These are phyloP conservation scores for Ulvella scutata DNA, from an alignment of 139 green algal species.

Conservation along the genomic window DNA sequence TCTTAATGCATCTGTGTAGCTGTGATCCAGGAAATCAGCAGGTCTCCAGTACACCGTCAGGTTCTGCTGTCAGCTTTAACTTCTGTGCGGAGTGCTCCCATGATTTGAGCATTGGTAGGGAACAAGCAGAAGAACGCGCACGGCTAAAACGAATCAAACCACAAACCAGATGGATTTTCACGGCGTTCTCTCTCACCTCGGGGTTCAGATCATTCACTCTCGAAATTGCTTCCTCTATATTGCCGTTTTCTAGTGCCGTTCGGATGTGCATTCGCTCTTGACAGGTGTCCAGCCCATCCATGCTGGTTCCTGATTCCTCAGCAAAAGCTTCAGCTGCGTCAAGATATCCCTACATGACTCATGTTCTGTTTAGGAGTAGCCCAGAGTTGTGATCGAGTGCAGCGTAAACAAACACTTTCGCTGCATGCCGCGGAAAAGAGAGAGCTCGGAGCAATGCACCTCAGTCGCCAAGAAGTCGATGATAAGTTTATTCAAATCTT, in stretches of 20 bases:
- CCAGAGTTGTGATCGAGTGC: background rate
- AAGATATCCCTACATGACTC: constrained; percentile 66
- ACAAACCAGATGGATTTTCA: background rate
- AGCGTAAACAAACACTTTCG: background rate
- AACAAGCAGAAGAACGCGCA: too few relatives aligned
- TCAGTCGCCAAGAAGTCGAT: constrained; percentile 98
- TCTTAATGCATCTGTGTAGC: too few relatives aligned
- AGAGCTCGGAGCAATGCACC: too few relatives aligned
- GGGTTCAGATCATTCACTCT: constrained; percentile 80
- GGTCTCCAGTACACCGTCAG: too few relatives aligned
- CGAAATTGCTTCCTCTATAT: constrained; percentile 71
- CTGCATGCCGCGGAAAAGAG: background rate
- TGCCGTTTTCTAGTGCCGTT: constrained; percentile 59
- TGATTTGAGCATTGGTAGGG: too few relatives aligned
- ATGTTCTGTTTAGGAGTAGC: background rate
- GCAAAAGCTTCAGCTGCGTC: constrained; percentile 78
- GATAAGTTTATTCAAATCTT: constrained; percentile 85
- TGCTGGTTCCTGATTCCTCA: constrained; percentile 54
- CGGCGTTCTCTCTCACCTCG: constrained; percentile 30
- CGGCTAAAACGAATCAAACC: too few relatives aligned
- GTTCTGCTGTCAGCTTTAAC: too few relatives aligned
- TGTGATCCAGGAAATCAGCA: too few relatives aligned
- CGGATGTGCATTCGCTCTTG: constrained; percentile 81
- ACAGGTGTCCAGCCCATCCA: constrained; percentile 61
- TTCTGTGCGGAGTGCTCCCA: too few relatives aligned